Conservation (phyloP, 371 early-diverging fungal species). For the Mucor racemosus region DNA sequence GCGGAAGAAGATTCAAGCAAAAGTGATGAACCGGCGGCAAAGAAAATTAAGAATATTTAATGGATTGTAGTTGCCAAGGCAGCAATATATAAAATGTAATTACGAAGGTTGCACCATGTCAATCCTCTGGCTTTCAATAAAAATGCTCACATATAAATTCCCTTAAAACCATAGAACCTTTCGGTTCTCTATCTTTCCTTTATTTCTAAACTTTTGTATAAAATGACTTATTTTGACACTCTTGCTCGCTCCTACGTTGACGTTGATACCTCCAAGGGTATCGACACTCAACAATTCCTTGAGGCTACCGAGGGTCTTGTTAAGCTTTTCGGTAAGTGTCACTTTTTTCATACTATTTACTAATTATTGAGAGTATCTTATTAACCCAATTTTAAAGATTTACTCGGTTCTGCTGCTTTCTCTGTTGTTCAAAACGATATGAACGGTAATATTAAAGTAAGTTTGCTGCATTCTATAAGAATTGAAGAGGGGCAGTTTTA, state of each 20-base stretch:
- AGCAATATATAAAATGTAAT: not conserved
- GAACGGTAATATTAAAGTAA: slow-evolving; percentile 86
- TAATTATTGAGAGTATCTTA: not conserved
- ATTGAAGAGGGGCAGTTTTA: not conserved
- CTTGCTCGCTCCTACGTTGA: slow-evolving; percentile 71
- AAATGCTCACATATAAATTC: not conserved
- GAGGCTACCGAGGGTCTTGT: slow-evolving; percentile 87
- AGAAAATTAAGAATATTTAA: not conserved
- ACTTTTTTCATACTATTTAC: not conserved
- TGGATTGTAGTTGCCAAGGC: not conserved
- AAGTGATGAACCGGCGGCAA: not conserved
- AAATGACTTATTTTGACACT: slow-evolving; percentile 68
- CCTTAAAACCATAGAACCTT: not conserved
- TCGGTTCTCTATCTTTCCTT: not conserved
- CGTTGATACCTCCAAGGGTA: slow-evolving; percentile 73
- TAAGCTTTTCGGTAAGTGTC: slow-evolving; percentile 78
- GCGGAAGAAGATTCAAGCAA: no score
- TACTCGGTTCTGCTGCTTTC: slow-evolving; percentile 80
- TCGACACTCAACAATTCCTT: slow-evolving; percentile 83
- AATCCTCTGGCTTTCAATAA: slow-evolving; percentile 1
- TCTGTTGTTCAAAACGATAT: slow-evolving; percentile 86
- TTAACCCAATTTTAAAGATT: slow-evolving; percentile 45
- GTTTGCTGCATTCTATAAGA: not conserved
- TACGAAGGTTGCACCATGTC: slow-evolving; percentile 3
- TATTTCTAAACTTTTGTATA: not conserved